These are phyloP conservation scores for Bremia lactucae DNA, from an alignment of 352 stramenopile species.

Conservation along the genomic window DNA sequence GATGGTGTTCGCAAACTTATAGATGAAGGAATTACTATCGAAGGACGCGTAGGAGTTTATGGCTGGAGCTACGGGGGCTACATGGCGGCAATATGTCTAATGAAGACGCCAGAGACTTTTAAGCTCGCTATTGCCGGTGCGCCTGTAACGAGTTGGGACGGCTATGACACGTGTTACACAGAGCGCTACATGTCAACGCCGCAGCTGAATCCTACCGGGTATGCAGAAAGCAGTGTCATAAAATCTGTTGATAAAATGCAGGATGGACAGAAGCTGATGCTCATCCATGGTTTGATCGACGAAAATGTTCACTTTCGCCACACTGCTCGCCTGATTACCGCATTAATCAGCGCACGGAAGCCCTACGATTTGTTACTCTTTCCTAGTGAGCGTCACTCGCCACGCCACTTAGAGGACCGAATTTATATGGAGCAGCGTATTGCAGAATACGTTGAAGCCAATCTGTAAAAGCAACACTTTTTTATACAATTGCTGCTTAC, in stretches of 20 bases:
- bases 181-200: constrained; percentile 96
- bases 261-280: constrained; percentile 82
- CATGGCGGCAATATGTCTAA: constrained; percentile 93
- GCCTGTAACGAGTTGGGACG: constrained; percentile 95
- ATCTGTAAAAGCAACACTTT: too few relatives aligned
- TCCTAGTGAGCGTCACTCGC: constrained; percentile 93
- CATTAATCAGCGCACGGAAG: constrained; percentile 89
- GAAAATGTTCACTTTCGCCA: constrained; percentile 98
- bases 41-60: constrained; percentile 89
- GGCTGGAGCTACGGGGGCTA: constrained; percentile 98
- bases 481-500: too few relatives aligned
- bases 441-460: constrained; percentile 65
- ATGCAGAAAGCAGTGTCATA: constrained; percentile 86
- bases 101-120: constrained; percentile 92
- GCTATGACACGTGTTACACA: constrained; percentile 98
- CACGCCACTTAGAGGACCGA: constrained; percentile 84
- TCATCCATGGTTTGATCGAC: constrained; percentile 95
- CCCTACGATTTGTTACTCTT: constrained; percentile 95
- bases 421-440: constrained; percentile 95
- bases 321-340: constrained; percentile 93
- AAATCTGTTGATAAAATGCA: constrained; percentile 88
- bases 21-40: constrained; percentile 79
- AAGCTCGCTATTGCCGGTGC: constrained; percentile 92
- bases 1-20: constrained; percentile 76
- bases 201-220: constrained; percentile 87